Evolutionary conservation across 1,284 basidiomycete genomes (phyloP).

Genomic region (Microbotryum silenes-acaulis): DNA sequence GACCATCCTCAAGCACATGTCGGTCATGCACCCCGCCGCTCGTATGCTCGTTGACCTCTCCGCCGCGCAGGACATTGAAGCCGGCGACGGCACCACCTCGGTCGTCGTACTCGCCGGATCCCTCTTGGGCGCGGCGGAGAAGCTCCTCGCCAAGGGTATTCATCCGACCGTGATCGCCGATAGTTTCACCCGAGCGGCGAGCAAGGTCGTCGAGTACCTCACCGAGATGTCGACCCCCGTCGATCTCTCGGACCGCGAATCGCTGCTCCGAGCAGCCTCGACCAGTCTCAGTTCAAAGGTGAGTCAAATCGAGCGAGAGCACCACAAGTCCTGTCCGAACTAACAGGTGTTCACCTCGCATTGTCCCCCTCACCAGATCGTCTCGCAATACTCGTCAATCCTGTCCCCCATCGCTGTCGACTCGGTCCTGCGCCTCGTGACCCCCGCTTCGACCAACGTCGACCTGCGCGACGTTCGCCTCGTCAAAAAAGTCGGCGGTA

Average conservation of each 20-base stretch:
- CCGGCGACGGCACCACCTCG: conserved; percentile 97
- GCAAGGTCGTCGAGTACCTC: conserved; percentile 88
- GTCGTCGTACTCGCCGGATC: conserved; percentile 95
- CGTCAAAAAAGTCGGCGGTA: conserved; percentile 98
- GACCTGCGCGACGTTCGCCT: conserved; percentile 93
- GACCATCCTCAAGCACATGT: conserved; percentile 94
- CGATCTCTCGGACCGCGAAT: conserved; percentile 79
- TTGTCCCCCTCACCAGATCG: conserved; percentile 56
- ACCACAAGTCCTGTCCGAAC: not conserved
- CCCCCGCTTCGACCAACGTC: conserved; percentile 64
- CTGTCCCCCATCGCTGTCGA: conserved; percentile 94
- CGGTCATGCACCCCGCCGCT: conserved; percentile 94
- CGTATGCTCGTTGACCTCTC: conserved; percentile 99
- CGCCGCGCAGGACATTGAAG: conserved; percentile 96
- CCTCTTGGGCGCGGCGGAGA: conserved; percentile 88
- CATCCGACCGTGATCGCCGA: conserved; percentile 98
- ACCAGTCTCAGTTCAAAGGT: conserved; percentile 91
- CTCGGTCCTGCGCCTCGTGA: conserved; percentile 85
- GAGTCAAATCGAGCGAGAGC: too few species aligned
- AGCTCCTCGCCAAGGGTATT: conserved; percentile 90
- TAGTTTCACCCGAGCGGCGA: conserved; percentile 84
- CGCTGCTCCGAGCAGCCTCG: conserved; percentile 81
- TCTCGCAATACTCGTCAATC: conserved; percentile 96
- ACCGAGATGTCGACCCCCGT: conserved; percentile 89
- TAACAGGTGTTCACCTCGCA: not conserved